Percentiles rank a stretch among this genome's conserved stretches.
These are phyloP conservation scores for Phlebiopsis flavidoalba DNA, from an alignment of 768 basidiomycete genomes.

Conservation along the genomic window DNA sequence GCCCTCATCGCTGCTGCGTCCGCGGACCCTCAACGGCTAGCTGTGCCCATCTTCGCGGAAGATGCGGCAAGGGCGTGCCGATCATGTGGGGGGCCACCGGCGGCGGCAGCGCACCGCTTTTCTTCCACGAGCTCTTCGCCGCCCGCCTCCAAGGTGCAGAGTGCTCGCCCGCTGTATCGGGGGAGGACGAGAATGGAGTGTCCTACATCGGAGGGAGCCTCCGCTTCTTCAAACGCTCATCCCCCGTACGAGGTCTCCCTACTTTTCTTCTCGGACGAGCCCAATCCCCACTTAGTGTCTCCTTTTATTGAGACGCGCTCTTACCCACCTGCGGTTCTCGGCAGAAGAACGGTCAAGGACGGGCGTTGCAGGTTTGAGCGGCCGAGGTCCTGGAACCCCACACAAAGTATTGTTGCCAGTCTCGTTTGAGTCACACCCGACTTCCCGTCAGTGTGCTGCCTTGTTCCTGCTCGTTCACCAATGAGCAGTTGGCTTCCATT, in stretches of 20 bases:
- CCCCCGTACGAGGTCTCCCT: constrained; percentile 95
- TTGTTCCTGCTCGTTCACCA: constrained; percentile 93
- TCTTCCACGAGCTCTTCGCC: constrained; percentile 78
- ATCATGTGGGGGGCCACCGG: constrained; percentile 99
- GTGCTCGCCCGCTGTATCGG: too few relatives aligned
- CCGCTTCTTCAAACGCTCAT: constrained; percentile 94
- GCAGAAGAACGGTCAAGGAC: constrained; percentile 11
- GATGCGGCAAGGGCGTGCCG: constrained; percentile 87
- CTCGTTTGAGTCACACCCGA: constrained; percentile 78
- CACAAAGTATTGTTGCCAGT: constrained; percentile 87
- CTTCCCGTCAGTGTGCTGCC: constrained; percentile 91
- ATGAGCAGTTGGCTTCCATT: constrained; percentile 97
- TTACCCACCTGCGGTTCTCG: constrained; percentile 1
- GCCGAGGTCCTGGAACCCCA: constrained; percentile 86
- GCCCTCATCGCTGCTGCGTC: constrained; percentile 86
- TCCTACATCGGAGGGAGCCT: constrained; percentile 91
- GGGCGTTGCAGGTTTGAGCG: constrained; percentile 59
- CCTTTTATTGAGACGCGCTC: constrained; percentile 32
- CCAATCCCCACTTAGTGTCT: constrained; percentile 66
- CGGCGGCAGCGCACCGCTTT: constrained; percentile 93
- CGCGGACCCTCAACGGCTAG: constrained; percentile 75
- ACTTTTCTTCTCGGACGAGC: constrained; percentile 98
- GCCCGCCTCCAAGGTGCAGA: constrained; percentile 73
- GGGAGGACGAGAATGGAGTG: constrained; percentile 99
- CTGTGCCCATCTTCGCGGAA: constrained; percentile 86